Conservation (phyloP, 2,329 filamentous ascomycete genomes). For the Gremmenia infestans region DNA sequence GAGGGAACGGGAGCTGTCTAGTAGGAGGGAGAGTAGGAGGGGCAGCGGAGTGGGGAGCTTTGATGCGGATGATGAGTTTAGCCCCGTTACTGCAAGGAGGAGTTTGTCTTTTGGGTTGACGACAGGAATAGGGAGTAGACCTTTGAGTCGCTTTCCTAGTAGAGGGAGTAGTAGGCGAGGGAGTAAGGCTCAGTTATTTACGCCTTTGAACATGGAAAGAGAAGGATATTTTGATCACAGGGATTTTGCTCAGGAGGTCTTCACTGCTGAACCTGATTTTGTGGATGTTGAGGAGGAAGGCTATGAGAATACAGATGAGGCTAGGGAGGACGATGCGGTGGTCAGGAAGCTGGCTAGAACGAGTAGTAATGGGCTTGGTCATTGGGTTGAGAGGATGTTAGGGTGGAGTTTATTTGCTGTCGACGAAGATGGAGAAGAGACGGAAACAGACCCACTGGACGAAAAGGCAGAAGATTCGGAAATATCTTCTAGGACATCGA, state of each 20-base stretch:
- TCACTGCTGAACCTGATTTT: conserved; percentile 54
- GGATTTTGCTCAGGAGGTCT: conserved; percentile 30
- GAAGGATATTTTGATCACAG: conserved; percentile 41
- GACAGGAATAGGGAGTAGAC: conserved; percentile 39
- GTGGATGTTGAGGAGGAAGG: conserved; percentile 57
- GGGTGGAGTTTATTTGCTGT: conserved; percentile 60
- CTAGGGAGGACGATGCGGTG: conserved; percentile 52
- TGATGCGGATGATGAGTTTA: conserved; percentile 34
- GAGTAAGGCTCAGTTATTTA: conserved; percentile 28
- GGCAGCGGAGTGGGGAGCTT: conserved; percentile 24
- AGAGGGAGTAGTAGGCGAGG: conserved; percentile 33
- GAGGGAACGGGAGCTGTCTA: conserved; percentile 46
- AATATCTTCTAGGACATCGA: conserved; percentile 22
- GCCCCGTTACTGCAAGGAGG: conserved; percentile 28
- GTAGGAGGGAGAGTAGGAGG: conserved; percentile 30
- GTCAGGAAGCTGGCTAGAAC: conserved; percentile 52
- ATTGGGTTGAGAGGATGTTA: conserved; percentile 55
- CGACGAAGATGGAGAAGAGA: conserved; percentile 54
- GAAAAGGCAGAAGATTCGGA: conserved; percentile 33
- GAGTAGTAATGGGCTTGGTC: conserved; percentile 46
- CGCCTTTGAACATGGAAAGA: conserved; percentile 40
- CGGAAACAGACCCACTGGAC: conserved; percentile 37
- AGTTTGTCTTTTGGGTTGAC: conserved; percentile 33
- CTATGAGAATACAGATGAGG: conserved; percentile 46
- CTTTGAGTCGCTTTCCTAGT: conserved; percentile 43